Percentiles rank a stretch among this genome's conserved stretches.
Conservation (phyloP, 352 stramenopile species). For the Phytopythium mirpurense region DNA sequence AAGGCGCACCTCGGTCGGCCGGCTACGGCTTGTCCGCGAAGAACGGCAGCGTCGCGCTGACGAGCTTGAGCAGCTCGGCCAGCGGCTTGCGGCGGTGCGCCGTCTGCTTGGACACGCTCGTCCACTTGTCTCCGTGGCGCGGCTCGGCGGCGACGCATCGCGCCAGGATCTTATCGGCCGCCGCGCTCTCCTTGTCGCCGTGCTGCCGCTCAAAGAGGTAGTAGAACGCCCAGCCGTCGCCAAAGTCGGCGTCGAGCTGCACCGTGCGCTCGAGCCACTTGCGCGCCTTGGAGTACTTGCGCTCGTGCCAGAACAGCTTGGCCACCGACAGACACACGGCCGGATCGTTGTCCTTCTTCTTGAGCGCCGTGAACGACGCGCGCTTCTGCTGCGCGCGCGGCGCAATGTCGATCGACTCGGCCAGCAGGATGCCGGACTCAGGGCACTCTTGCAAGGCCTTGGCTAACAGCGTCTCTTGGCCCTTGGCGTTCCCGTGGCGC, state of each 20-base stretch:
- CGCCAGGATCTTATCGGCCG: conserved; percentile 84
- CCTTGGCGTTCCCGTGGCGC: conserved; percentile 89
- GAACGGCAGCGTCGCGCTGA: conserved; percentile 73
- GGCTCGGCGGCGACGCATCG: conserved; percentile 90
- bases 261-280: conserved; percentile 98
- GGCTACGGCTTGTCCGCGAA: conserved; percentile 37
- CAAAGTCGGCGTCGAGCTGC: conserved; percentile 93
- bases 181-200: conserved; percentile 44
- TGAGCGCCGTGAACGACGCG: conserved; percentile 94
- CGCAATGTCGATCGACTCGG: conserved; percentile 94
- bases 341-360: conserved; percentile 97
- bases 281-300: conserved; percentile 93
- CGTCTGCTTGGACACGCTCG: conserved; percentile 90
- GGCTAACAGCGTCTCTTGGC: conserved; percentile 95
- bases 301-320: conserved; percentile 94
- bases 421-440: conserved; percentile 92
- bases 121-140: conserved; percentile 95
- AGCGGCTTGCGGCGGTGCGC: conserved; percentile 82
- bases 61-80: conserved; percentile 67
- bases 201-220: conserved; percentile 96
- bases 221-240: conserved; percentile 97
- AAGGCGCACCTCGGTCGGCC: too few species aligned
- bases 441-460: conserved; percentile 97
- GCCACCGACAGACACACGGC: conserved; percentile 96
- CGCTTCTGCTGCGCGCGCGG: conserved; percentile 94